Conservation (phyloP, 148 eudicot species). For the Silene uniflora region DNA sequence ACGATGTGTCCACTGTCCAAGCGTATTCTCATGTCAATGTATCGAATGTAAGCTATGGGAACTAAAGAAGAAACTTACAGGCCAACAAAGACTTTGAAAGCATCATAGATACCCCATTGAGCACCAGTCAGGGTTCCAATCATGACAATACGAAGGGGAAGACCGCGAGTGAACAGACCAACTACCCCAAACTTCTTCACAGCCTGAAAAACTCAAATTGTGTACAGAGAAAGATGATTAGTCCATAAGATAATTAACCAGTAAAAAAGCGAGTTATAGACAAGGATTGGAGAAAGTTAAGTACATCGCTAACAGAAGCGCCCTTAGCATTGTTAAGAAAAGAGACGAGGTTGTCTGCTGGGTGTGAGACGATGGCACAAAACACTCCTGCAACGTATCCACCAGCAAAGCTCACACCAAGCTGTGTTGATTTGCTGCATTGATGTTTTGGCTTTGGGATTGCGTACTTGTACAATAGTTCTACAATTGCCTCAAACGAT, state of each 20-base stretch:
- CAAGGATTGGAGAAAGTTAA: not conserved
- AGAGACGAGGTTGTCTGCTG: conserved; percentile 72
- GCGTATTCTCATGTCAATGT: too few species aligned
- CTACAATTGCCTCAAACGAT: conserved; percentile 63
- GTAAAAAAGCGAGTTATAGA: not conserved
- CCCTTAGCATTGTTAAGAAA: conserved; percentile 70
- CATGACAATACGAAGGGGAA: conserved; percentile 80
- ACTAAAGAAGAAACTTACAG: conserved; percentile 48
- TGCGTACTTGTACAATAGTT: conserved; percentile 44
- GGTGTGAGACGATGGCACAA: conserved; percentile 66
- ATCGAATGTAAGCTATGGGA: too few species aligned
- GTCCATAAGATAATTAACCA: not conserved
- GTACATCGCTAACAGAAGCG: conserved; percentile 49
- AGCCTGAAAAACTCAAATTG: conserved; percentile 36
- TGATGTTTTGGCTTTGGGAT: conserved; percentile 62
- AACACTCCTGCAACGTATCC: conserved; percentile 71
- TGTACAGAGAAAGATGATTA: not conserved
- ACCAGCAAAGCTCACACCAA: conserved; percentile 70
- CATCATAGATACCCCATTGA: conserved; percentile 76
- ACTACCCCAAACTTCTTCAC: conserved; percentile 60
- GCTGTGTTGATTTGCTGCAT: conserved; percentile 58
- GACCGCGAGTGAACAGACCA: conserved; percentile 70
- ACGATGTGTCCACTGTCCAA: not conserved
- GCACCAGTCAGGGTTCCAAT: conserved; percentile 75
- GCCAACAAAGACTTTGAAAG: conserved; percentile 69